Conservation (phyloP, 1,139 yeast genomes). For the Candida glucosophila region DNA sequence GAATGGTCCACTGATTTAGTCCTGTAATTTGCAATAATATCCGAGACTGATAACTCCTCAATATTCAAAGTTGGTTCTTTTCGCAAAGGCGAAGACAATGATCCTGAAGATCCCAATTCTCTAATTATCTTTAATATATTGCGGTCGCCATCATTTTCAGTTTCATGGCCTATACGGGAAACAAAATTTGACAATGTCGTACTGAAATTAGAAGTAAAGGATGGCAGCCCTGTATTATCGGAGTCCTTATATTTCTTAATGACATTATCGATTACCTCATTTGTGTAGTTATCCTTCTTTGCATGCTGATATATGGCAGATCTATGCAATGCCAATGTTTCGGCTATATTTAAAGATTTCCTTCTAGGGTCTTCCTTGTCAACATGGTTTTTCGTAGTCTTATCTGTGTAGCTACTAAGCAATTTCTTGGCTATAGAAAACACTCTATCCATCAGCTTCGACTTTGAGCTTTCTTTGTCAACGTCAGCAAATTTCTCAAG, state of each 20-base stretch:
- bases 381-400: conserved; percentile 1
- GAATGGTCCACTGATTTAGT: conserved; percentile 14
- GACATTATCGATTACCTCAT: conserved; percentile 14
- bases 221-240: conserved; percentile 8
- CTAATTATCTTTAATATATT: conserved; percentile 16
- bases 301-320: conserved; percentile 22
- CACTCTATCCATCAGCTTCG: no score
- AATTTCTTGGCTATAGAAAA: conserved; percentile 8
- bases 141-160: conserved; percentile 3
- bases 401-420: conserved; percentile 4
- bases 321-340: conserved; percentile 52
- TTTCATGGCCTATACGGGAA: conserved; percentile 10
- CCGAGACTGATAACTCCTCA: conserved; percentile 6
- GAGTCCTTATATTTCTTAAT: conserved; percentile 6
- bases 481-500: no score
- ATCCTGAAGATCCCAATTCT: not conserved
- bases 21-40: conserved; percentile 18
- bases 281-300: conserved; percentile 8
- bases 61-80: conserved; percentile 17
- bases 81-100: no score
- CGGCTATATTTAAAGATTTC: conserved; percentile 48
- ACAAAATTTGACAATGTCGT: conserved; percentile 15
- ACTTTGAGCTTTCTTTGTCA: no score
- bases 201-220: conserved; percentile 22
- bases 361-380: conserved; percentile 8